Percentiles rank a stretch among this genome's conserved stretches.
Evolutionary conservation across 768 basidiomycete genomes (phyloP).

Genomic region (Boletus pseudopeckii): DNA sequence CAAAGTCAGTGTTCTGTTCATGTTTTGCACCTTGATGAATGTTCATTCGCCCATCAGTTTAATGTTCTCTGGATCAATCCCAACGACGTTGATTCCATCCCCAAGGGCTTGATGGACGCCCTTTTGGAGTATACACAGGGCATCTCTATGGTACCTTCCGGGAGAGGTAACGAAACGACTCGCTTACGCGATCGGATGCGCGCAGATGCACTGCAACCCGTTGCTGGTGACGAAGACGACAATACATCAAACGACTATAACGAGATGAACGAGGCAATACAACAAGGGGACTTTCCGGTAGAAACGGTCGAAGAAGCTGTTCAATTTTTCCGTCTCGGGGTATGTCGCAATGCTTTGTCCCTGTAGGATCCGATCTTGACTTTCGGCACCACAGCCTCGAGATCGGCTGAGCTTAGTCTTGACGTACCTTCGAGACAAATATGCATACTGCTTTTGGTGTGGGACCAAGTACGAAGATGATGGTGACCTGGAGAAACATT

Average conservation of each 20-base stretch:
- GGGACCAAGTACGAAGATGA: constrained; percentile 66
- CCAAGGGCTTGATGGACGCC: constrained; percentile 59
- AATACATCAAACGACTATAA: constrained; percentile 24
- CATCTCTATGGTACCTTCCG: constrained; percentile 4
- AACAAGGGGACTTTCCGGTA: constrained; percentile 40
- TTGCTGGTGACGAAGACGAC: constrained; percentile 35
- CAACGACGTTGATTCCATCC: constrained; percentile 59
- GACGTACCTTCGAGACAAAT: constrained; percentile 65
- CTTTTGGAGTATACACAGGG: constrained; percentile 41
- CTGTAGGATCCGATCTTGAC: constrained; percentile 14
- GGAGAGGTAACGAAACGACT: constrained; percentile 28
- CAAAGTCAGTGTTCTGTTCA: constrained; percentile 31
- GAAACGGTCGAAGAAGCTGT: constrained; percentile 64
- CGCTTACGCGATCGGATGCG: constrained; percentile 75
- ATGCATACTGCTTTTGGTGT: constrained; percentile 88
- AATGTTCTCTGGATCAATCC: constrained; percentile 81
- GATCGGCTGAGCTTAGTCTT: constrained; percentile 68
- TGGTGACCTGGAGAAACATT: constrained; percentile 58
- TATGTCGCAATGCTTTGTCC: constrained; percentile 29
- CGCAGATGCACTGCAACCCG: constrained; percentile 62
- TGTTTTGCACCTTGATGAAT: neutral
- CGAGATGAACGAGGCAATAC: constrained; percentile 17
- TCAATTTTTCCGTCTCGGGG: constrained; percentile 65
- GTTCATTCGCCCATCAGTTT: constrained; percentile 49
- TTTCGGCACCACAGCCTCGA: constrained; percentile 49